These are phyloP conservation scores for Lasiodiplodia sp. DNA, from an alignment of 2,329 filamentous ascomycete species.

Conservation along the genomic window DNA sequence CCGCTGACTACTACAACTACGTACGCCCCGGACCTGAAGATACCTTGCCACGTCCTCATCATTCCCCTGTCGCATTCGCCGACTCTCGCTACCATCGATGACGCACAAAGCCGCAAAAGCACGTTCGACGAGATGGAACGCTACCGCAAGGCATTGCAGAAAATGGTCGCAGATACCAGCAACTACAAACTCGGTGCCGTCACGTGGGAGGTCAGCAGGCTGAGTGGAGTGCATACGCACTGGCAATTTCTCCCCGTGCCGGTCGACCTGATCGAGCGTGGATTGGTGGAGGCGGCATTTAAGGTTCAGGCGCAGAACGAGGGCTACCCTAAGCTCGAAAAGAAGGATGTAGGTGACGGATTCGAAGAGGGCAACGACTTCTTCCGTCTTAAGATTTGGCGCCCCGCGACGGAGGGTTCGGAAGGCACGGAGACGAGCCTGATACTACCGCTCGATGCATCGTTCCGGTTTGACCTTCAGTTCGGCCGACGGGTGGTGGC, in stretches of 20 bases:
- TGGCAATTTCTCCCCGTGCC: conserved; percentile 91
- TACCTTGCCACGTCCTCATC: conserved; percentile 88
- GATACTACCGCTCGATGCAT: conserved; percentile 74
- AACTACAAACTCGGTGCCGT: conserved; percentile 75
- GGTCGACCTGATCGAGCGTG: conserved; percentile 69
- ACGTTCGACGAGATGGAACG: conserved; percentile 82
- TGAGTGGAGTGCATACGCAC: conserved; percentile 82
- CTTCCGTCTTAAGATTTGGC: conserved; percentile 85
- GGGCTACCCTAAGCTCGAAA: conserved; percentile 62
- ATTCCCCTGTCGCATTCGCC: conserved; percentile 85
- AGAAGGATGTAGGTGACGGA: conserved; percentile 50
- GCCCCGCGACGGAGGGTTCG: conserved; percentile 49
- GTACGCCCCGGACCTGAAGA: conserved; percentile 71
- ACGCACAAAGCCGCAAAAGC: conserved; percentile 61
- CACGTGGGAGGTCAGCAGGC: conserved; percentile 90
- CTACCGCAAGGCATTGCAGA: conserved; percentile 79
- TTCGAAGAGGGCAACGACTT: conserved; percentile 64
- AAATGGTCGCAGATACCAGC: conserved; percentile 80
- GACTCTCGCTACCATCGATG: conserved; percentile 72
- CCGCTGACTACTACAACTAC: conserved; percentile 77
- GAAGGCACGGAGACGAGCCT: conserved; percentile 71
- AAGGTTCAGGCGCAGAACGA: conserved; percentile 84
- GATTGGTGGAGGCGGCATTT: conserved; percentile 87
- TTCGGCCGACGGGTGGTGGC: conserved; percentile 88
- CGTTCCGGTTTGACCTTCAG: conserved; percentile 84